These are phyloP conservation scores for Tricholoma flavovirens DNA, from an alignment of 768 basidiomycete genomes.

Conservation along the genomic window DNA sequence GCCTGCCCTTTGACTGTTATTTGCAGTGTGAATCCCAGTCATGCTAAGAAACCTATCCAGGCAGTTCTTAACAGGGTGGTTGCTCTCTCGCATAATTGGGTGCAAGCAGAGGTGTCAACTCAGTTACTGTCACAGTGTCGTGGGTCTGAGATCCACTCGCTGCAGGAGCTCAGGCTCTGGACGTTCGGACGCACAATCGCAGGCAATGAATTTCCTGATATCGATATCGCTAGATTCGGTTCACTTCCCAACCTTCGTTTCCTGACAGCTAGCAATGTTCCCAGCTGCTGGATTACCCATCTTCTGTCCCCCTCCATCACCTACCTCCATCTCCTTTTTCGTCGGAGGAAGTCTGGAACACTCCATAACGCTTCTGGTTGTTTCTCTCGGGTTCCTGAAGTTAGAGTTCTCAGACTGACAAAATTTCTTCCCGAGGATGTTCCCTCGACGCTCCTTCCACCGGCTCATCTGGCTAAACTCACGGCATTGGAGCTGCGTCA, in stretches of 20 bases:
- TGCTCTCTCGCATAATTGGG: constrained; percentile 22
- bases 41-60: not conserved
- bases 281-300: constrained; percentile 13
- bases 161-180: not conserved
- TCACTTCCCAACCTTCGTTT: constrained; percentile 14
- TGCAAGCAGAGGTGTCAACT: constrained; percentile 18
- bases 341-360: not conserved
- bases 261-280: constrained; percentile 12
- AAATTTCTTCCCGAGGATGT: constrained; percentile 3
- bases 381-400: constrained; percentile 13
- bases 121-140: constrained; percentile 12
- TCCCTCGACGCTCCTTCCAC: not conserved
- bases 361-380: constrained; percentile 8
- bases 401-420: constrained; percentile 16
- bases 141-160: constrained; percentile 11
- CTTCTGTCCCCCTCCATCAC: constrained; percentile 24
- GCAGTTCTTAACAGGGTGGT: constrained; percentile 8
- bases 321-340: constrained; percentile 13
- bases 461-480: not conserved
- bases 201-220: constrained; percentile 9
- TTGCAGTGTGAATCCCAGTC: constrained; percentile 9
- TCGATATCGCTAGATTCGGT: not conserved
- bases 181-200: not conserved
- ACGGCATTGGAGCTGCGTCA: not conserved
- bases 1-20: constrained; percentile 16